Percentiles rank a stretch among this genome's conserved stretches.
phyloP scores from a whole-genome alignment of 2,329 filamentous ascomycete species.

The Calonectria pseudoreteaudii region DNA sequence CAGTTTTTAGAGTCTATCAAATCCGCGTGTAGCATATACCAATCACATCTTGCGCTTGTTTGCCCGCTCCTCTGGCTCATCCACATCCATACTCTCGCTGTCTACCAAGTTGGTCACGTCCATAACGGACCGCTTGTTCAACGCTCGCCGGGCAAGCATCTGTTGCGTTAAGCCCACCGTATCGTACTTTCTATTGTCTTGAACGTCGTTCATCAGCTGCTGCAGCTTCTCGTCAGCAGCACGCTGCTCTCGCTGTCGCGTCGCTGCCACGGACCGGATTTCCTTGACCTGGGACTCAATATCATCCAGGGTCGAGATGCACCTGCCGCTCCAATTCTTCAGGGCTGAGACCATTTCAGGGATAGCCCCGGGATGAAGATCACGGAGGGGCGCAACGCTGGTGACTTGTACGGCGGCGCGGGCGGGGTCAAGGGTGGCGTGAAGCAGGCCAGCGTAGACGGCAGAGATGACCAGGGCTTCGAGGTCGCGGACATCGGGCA shows the following conservation, averaged over 20 bases:
- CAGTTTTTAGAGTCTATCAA: slow-evolving; percentile 28
- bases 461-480: slow-evolving; percentile 89
- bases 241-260: slow-evolving; percentile 62
- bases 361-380: slow-evolving; percentile 81
- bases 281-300: slow-evolving; percentile 80
- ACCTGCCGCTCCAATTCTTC: slow-evolving; percentile 81
- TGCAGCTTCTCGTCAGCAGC: slow-evolving; percentile 62
- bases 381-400: slow-evolving; percentile 86
- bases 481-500: slow-evolving; percentile 76
- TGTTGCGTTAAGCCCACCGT: slow-evolving; percentile 37
- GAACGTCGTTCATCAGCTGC: slow-evolving; percentile 59
- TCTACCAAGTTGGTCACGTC: slow-evolving; percentile 57
- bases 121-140: slow-evolving; percentile 53
- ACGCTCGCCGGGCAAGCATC: slow-evolving; percentile 38
- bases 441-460: slow-evolving; percentile 86
- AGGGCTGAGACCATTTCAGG: slow-evolving; percentile 76
- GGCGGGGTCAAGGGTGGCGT: slow-evolving; percentile 85
- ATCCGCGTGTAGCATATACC: not conserved
- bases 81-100: slow-evolving; percentile 67
- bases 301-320: slow-evolving; percentile 76
- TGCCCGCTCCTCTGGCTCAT: slow-evolving; percentile 63
- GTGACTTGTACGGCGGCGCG: slow-evolving; percentile 80
- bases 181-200: slow-evolving; percentile 53
- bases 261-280: slow-evolving; percentile 70
- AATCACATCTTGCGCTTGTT: slow-evolving; percentile 65